A percentile compares a stretch with the other conserved stretches of the same genome.
phyloP scores from a whole-genome alignment of 1,284 basidiomycete genomes.

The Marasmius tenuissimus region DNA sequence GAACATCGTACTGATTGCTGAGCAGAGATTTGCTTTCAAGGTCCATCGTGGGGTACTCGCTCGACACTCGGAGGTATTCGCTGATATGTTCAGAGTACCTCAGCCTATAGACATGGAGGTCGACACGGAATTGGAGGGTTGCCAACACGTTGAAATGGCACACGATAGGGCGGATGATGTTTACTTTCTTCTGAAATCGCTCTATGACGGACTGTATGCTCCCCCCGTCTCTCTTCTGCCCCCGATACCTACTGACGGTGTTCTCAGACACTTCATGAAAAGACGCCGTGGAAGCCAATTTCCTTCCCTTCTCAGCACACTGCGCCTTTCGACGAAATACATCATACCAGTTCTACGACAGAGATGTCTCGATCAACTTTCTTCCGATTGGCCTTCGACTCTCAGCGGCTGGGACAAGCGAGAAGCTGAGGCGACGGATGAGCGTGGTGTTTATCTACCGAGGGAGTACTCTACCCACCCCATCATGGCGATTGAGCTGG shows the following conservation, averaged over 20 bases:
- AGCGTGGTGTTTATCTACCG: conserved; percentile 45
- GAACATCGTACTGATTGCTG: conserved; percentile 37
- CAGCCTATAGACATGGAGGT: conserved; percentile 17
- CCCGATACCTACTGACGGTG: conserved; percentile 2
- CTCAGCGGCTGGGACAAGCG: conserved; percentile 65
- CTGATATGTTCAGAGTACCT: conserved; percentile 37
- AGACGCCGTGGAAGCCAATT: conserved; percentile 49
- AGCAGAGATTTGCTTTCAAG: conserved; percentile 32
- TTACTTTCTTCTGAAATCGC: conserved; percentile 38
- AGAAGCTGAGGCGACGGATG: conserved; percentile 52
- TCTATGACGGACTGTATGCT: conserved; percentile 53
- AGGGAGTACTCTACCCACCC: conserved; percentile 53
- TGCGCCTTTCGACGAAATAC: conserved; percentile 71
- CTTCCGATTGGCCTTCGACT: conserved; percentile 61
- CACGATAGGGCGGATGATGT: conserved; percentile 26
- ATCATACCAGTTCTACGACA: conserved; percentile 58
- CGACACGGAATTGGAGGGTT: conserved; percentile 24
- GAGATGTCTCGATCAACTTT: conserved; percentile 55
- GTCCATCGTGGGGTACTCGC: conserved; percentile 41
- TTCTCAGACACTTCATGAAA: conserved; percentile 14
- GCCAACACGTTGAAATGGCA: conserved; percentile 32
- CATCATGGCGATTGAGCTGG: conserved; percentile 64
- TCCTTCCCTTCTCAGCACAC: conserved; percentile 52
- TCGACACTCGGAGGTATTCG: conserved; percentile 43
- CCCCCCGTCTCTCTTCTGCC: not conserved